Base-by-base conservation (phyloP, 2,329 filamentous ascomycete species). In the Phaeosphaeria sp. region DNA sequence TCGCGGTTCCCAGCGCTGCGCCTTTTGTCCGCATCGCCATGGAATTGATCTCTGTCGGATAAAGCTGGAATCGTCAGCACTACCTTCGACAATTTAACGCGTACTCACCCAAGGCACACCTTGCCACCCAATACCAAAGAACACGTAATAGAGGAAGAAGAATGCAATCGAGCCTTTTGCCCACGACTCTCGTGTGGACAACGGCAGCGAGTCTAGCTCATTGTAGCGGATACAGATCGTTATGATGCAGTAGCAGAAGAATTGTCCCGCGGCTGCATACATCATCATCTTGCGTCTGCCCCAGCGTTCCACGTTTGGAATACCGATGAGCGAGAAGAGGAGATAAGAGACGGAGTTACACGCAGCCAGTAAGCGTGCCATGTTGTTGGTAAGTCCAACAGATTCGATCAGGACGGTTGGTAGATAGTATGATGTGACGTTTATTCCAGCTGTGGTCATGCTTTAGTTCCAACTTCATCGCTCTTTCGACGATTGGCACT, bases 211-310 rank as follows among this genome's bases (percentile, higher is more conserved):
- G 1, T 56, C 44, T 23, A 68, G 60, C 58, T 79, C 76, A 54
- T 77, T 78, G 59, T 78, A 81, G 1, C 78, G 72, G 7, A 85
- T 74, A n/a, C 82, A 78, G 15, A 84, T 74, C 0, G 82, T 84
- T 65, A 85, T 84, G 60, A 83, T 73, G 6, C 81, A 59, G 58
- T 83, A 86, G 62, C 81, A 85, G 50, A 84, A 74, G 55, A 77
- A 80, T 71, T 86, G 84, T 1, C 83, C 83, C 1, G 79, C 76
- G 0, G 83, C 81, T 1, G 83, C 81, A 66, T 82, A 86, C 69
- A 88, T 81, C 81, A 88, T 85, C 71, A 88, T 78, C 67, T 85
- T 86, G 9, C 86, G 78, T 5, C 85, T 81, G 18, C 85, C 86
- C 61, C 82, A 82, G 66, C 78, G 72, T 60, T 85, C 83, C 25